These are phyloP conservation scores for Starmerella cellae DNA, from an alignment of 805 yeast species.

Conservation along the genomic window DNA sequence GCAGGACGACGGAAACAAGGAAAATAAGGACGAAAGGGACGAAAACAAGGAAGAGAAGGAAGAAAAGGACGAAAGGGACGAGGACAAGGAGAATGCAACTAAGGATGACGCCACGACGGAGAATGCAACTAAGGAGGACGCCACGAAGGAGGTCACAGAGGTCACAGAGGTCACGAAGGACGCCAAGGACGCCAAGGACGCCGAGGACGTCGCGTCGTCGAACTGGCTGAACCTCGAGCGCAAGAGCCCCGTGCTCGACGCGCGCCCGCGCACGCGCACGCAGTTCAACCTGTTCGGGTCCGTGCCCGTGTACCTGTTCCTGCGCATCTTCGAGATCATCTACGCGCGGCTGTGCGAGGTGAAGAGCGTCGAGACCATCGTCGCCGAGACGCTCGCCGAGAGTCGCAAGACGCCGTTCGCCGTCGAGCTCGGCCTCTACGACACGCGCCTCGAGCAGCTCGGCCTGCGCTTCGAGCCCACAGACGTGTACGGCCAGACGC, in stretches of 20 bases:
- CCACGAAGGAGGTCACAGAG: constrained; percentile 2
- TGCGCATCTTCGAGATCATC: constrained; percentile 70
- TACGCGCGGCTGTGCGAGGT: constrained; percentile 71
- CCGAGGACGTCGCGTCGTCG: constrained; percentile 10
- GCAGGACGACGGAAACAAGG: constrained; percentile 5
- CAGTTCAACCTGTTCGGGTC: constrained; percentile 74
- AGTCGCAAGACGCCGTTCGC: constrained; percentile 47
- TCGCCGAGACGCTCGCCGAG: constrained; percentile 54
- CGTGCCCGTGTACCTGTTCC: constrained; percentile 75
- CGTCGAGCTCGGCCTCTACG: constrained; percentile 65
- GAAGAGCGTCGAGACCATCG: constrained; percentile 55
- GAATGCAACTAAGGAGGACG: constrained; percentile 10
- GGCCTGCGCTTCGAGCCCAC: constrained; percentile 47
- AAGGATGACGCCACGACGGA: constrained; percentile 2
- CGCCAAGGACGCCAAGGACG: constrained; percentile 11
- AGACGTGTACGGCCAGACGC: constrained; percentile 53
- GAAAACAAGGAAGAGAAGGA: neutral
- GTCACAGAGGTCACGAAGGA: constrained; percentile 3
- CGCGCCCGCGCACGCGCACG: constrained; percentile 25
- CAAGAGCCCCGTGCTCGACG: constrained; percentile 18
- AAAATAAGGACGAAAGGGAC: neutral
- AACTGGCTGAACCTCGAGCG: constrained; percentile 21
- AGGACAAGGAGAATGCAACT: constrained; percentile 1
- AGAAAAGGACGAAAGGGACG: constrained; percentile 1
- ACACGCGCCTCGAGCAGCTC: constrained; percentile 68